Conservation (phyloP, 306 rosid genomes). For the Erythrophleum fordii region DNA sequence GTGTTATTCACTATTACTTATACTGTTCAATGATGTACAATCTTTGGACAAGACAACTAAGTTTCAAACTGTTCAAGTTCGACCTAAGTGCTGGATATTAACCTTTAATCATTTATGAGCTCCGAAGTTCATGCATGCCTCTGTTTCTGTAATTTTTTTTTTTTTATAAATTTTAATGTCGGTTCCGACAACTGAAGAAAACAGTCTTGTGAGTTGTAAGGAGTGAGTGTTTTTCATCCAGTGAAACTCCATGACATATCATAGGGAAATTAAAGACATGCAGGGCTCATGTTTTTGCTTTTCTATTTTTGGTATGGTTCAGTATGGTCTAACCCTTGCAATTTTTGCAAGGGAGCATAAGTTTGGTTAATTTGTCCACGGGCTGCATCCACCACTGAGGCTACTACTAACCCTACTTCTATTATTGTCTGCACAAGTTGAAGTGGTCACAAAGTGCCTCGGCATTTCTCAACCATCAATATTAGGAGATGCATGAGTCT, state of each 20-base stretch:
- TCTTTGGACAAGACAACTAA: not conserved
- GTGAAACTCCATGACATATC: not conserved
- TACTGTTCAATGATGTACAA: slow-evolving; percentile 11
- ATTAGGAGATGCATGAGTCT: no score
- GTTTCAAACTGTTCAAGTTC: slow-evolving; percentile 14
- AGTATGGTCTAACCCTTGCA: not conserved
- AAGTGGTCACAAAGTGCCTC: not conserved
- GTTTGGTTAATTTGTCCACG: slow-evolving; percentile 7
- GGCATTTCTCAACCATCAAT: not conserved
- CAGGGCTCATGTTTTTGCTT: not conserved
- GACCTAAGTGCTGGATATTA: slow-evolving; percentile 5
- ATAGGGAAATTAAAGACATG: not conserved
- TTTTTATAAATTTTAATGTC: not conserved
- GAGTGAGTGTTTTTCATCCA: not conserved
- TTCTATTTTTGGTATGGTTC: slow-evolving; percentile 15
- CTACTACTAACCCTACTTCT: not conserved
- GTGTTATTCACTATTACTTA: not conserved
- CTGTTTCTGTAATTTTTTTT: not conserved
- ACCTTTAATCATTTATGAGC: slow-evolving; percentile 22
- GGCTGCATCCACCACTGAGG: slow-evolving; percentile 6
- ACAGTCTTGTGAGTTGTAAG: slow-evolving; percentile 8
- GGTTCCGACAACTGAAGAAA: slow-evolving; percentile 10
- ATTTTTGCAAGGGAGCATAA: not conserved
- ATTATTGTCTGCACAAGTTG: not conserved
- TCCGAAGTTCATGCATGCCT: slow-evolving; percentile 4